Evolutionary conservation across 805 yeast genomes (phyloP).

Genomic region (Saccharomycopsis vini): DNA sequence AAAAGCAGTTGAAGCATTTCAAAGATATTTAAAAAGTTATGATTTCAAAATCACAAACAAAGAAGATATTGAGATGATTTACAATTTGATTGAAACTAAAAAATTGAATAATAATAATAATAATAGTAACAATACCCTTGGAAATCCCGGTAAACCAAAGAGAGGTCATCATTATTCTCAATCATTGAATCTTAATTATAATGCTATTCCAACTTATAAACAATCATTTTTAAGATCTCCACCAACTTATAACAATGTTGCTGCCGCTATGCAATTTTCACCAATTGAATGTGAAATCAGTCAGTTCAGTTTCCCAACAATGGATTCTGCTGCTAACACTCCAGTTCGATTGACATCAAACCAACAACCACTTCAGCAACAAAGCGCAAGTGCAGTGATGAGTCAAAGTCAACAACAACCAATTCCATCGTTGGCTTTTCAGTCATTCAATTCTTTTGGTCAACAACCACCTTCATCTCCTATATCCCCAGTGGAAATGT

Average conservation of each 20-base stretch:
- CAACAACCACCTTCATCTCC: neutral
- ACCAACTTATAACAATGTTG: conserved; percentile 1
- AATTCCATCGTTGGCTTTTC: neutral
- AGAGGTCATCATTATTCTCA: conserved; percentile 6
- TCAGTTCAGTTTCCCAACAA: neutral
- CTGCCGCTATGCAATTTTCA: conserved; percentile 1
- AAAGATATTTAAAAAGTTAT: conserved; percentile 6
- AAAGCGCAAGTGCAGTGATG: neutral
- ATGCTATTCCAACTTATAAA: conserved; percentile 1
- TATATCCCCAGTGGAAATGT: conserved; percentile 4
- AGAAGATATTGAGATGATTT: conserved; percentile 10
- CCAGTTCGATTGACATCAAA: neutral
- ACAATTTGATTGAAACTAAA: conserved; percentile 12
- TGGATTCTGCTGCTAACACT: neutral
- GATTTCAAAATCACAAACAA: conserved; percentile 6
- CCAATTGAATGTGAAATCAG: conserved; percentile 7
- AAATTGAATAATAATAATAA: neutral
- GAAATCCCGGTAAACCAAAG: neutral
- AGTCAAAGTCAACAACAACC: neutral
- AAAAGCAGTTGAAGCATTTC: conserved; percentile 4
- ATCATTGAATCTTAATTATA: conserved; percentile 4
- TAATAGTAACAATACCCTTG: no score
- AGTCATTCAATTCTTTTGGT: neutral
- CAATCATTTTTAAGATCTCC: conserved; percentile 7
- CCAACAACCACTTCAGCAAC: neutral